phyloP scores from a whole-genome alignment of 345 rosid genomes.

The Syzygium grande region DNA sequence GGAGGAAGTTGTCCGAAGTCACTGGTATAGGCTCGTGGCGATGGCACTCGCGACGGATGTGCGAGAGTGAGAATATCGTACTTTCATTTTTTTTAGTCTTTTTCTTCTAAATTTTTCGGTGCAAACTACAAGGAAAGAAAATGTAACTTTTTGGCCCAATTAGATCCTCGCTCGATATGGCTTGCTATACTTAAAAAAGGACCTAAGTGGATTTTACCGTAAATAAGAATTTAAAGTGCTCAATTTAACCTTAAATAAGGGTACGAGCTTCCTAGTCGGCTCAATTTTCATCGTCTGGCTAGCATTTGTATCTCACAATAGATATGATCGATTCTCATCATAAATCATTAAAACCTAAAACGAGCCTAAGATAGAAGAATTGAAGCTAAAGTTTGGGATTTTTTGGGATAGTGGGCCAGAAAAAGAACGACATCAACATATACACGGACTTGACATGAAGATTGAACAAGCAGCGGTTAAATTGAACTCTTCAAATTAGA shows the following conservation, averaged over 20 bases:
- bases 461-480: no score
- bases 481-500: no score
- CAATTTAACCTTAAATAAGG: no score
- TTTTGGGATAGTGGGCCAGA: no score
- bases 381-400: no score
- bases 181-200: neutral
- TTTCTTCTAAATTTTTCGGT: no score
- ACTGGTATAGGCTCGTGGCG: neutral
- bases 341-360: neutral
- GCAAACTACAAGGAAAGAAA: no score
- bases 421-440: no score
- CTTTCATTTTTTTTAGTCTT: neutral
- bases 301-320: fast-evolving
- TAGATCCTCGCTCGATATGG: neutral
- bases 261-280: neutral
- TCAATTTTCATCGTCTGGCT: neutral
- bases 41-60: neutral
- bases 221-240: no score
- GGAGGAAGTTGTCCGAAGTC: neutral
- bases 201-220: neutral
- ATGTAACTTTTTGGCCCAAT: neutral
- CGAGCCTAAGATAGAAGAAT: no score
- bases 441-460: no score
- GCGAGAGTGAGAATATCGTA: neutral
- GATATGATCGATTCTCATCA: neutral